Percentiles rank a stretch among this genome's conserved stretches.
Conservation (phyloP, 371 early-diverging fungal genomes). For the Choanephora cucurbitarum region DNA sequence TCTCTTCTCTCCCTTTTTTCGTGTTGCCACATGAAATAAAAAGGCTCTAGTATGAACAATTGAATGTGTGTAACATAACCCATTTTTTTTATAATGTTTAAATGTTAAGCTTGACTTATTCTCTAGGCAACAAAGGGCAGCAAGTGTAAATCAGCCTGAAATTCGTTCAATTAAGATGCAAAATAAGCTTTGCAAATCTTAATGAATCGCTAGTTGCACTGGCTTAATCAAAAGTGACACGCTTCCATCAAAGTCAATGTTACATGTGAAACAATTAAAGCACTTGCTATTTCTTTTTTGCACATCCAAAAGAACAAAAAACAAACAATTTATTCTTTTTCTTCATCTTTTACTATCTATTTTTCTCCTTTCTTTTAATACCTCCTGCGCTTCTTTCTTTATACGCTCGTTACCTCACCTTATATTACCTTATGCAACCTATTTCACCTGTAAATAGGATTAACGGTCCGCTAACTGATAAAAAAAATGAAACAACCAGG, state of each 20-base stretch:
- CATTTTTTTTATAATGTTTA: no score
- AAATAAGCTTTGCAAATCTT: no score
- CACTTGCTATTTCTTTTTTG: slow-evolving; percentile 2
- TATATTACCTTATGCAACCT: slow-evolving; percentile 12
- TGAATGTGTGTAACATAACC: no score
- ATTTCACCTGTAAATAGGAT: slow-evolving; percentile 15
- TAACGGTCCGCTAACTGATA: slow-evolving; percentile 15
- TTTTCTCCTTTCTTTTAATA: neutral
- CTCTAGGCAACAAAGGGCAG: no score
- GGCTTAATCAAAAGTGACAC: slow-evolving; percentile 6
- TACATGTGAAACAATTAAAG: slow-evolving; percentile 25
- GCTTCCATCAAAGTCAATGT: slow-evolving; percentile 31
- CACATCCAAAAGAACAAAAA: neutral
- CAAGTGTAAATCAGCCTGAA: no score
- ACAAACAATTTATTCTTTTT: neutral
- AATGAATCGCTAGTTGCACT: neutral
- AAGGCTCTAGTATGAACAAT: no score
- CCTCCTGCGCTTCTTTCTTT: no score
- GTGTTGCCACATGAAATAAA: no score
- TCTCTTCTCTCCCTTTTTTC: no score
- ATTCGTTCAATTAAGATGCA: no score
- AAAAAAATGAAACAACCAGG: slow-evolving; percentile 1
- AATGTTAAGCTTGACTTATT: no score
- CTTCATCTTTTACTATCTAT: neutral
- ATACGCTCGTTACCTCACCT: slow-evolving; percentile 5